Base-by-base conservation (phyloP, 805 yeast species). In the Kuraishia floccosa region DNA sequence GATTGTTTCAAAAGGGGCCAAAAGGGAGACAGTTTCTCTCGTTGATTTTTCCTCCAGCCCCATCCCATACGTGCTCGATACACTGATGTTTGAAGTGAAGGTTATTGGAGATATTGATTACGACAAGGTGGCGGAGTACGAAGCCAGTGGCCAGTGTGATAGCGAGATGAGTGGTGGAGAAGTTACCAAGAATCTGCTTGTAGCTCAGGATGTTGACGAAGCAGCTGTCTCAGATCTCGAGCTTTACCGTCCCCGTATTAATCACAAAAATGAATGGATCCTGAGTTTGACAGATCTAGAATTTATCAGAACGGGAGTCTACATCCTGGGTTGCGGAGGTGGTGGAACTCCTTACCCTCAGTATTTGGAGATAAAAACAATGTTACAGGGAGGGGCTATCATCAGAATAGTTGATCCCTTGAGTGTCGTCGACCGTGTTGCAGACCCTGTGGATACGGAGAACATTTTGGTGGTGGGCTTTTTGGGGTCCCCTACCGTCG, bases 241-340 rank as follows among this genome's bases (percentile, higher is more conserved):
- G 30, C 27, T 26, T 1, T 60, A 60, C 39, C 42, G 24, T 23
- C 68, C 69, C 2, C 19, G 25, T 3, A 41, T 56, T 20, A 46
- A 39, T 30, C 24, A 34, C 6, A 7, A 9, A 4, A 38, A 56
- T 21, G 56, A 50, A 45, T 64, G 69, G 69, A 26, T 49, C 5
- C 33, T 63, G 13, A 46, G 59, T 3, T 66, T 53, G 35, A 46
- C 44, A 3, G 72, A 65, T 43, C 38, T 49, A 28, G 69, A 63
- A 24, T 55, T 54, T 35, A 37, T 65, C 10, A 43, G 58, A 19
- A 54, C 60, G 30, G 73, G 72, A 10, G 47, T 59, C 18, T 65
- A 65, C 38, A 61, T 65, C 32, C 50, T 66, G 4, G 72, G 72
- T 6, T 60, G 66, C 43, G 72, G 72, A 2, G 72, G 72, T 10